Base-by-base conservation (phyloP, 805 yeast species). In the Lipomyces spencermartinsiae region DNA sequence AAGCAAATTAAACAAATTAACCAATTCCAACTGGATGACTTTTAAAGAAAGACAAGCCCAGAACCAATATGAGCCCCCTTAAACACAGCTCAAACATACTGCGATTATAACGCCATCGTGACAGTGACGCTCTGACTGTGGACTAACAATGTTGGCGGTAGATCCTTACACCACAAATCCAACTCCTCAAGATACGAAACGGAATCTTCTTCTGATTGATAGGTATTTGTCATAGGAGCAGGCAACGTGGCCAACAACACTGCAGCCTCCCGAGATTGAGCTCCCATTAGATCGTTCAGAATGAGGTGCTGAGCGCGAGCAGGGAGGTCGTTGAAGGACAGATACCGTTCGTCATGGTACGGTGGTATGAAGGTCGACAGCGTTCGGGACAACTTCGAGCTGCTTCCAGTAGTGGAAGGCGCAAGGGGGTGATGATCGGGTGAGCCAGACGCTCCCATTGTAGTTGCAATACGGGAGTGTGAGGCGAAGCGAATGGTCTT, bases 101-200 rank as follows among this genome's bases (percentile, higher is more conserved):
- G 16, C 19, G 37, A 22, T 57, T 80, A 93, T 70, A 94, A 81
- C 43, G 97, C 95, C 5, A 98, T 93, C 0, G 99, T 94, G 1
- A 94, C 99, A 0, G 99, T 95, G 83, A 95, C 93, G 0, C 97
- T 90, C 80, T 92, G 97, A 0, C 98, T 92, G 75, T 95, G 94
- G 64, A 95, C 84, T 69, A 95, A 78, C 76, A 95, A 76, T 0
- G 87, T 84, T 0, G 98, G 97, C 0, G 97, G 97, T 53, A 95
- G 80, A 4, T 86, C 92, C 57, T 87, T 86, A 65, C 94, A 83
- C 95, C 97, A 92, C 5, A 90, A 78, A 59, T 93, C 90, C 62
- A 94, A 81, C 73, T 89, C 89, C 65, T 87, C 87, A 16, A 91
- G 86, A 76, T 93, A 94, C 46, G 90, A 92, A 55, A 87, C 79